phyloP scores from a whole-genome alignment of 148 eudicot species.

The Amaranthus cruentus region DNA sequence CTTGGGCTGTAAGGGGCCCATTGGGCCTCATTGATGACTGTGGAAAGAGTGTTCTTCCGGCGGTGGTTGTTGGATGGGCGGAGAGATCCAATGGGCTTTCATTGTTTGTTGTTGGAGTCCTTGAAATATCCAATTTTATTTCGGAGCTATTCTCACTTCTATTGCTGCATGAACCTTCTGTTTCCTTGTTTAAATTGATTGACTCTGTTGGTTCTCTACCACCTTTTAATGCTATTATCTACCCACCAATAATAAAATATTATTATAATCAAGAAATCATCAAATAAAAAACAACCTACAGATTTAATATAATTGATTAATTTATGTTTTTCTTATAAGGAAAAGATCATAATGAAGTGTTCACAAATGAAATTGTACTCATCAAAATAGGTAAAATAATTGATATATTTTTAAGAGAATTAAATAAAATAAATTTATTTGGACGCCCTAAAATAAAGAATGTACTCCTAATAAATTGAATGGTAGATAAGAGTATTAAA shows the following conservation, averaged over 20 bases:
- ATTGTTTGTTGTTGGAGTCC: conserved; percentile 38
- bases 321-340: no score
- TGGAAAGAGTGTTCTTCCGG: conserved; percentile 49
- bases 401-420: no score
- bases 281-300: neutral
- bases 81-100: conserved; percentile 54
- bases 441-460: no score
- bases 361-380: no score
- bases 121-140: conserved; percentile 61
- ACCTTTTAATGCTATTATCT: conserved; percentile 66
- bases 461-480: no score
- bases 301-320: neutral
- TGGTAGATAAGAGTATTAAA: no score
- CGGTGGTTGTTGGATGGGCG: conserved; percentile 26
- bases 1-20: conserved; percentile 35
- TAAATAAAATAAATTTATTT: no score
- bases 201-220: conserved; percentile 73
- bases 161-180: conserved; percentile 83
- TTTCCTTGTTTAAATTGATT: conserved; percentile 89
- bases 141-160: conserved; percentile 90
- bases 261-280: neutral
- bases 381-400: no score
- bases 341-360: no score
- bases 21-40: conserved; percentile 47
- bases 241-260: conserved; percentile 5